phyloP scores from a whole-genome alignment of 2,329 filamentous ascomycete species.

The Neodidymelliopsis sp. region DNA sequence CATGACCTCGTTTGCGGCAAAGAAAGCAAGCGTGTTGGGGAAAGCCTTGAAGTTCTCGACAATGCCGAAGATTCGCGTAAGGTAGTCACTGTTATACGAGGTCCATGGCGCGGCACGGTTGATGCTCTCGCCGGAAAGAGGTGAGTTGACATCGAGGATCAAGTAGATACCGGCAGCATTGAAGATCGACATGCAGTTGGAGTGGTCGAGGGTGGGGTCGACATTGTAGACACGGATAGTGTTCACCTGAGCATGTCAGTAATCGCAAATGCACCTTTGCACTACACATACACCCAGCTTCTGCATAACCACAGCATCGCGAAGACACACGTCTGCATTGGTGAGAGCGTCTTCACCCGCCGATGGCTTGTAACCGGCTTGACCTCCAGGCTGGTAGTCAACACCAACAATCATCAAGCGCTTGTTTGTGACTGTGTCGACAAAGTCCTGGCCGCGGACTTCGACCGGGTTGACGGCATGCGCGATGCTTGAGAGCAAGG shows the following conservation, averaged over 20 bases:
- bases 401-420: constrained; percentile 70
- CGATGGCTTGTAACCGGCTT: constrained; percentile 62
- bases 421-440: constrained; percentile 64
- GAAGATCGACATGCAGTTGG: constrained; percentile 69
- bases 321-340: constrained; percentile 64
- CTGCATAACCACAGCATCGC: constrained; percentile 71
- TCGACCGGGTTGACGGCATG: constrained; percentile 64
- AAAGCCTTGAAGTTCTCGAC: constrained; percentile 73
- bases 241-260: constrained; percentile 54
- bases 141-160: constrained; percentile 71
- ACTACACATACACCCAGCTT: constrained; percentile 57
- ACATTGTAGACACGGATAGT: constrained; percentile 72
- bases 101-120: constrained; percentile 63
- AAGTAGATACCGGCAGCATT: constrained; percentile 72
- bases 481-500: constrained; percentile 53
- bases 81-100: constrained; percentile 64
- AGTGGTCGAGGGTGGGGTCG: constrained; percentile 65
- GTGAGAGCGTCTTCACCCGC: constrained; percentile 62
- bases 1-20: constrained; percentile 73
- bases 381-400: constrained; percentile 68
- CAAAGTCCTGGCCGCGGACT: constrained; percentile 67
- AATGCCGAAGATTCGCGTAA: constrained; percentile 66
- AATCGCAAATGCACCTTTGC: background rate
- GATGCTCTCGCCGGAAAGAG: constrained; percentile 62
- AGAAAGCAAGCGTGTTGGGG: constrained; percentile 71